Base-by-base conservation (phyloP, 2,329 filamentous ascomycete genomes). In the Coniochaeta ligniaria region DNA sequence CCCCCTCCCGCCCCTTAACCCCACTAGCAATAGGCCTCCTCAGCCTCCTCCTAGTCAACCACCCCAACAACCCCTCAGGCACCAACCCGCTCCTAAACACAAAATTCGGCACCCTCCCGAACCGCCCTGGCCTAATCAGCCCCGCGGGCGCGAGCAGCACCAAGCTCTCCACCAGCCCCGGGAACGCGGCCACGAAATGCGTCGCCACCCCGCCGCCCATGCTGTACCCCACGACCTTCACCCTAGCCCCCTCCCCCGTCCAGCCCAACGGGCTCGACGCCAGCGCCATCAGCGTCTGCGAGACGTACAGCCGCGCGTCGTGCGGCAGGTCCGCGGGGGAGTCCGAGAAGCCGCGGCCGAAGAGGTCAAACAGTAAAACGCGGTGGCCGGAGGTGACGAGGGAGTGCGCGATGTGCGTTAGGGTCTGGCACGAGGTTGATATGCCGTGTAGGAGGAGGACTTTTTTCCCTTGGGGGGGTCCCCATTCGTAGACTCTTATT, bases 361-460 rank as follows among this genome's bases (percentile, higher is more conserved):
- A 90, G 52, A 91, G 79, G 68, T 91, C 83, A 71, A 92, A 95
- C 4, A 95, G 78, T 85, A 96, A 87, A 14, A 96, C 91, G 47
- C 92, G 83, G 70, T 86, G 93, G 35, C 58, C 82, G 52, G 52
- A 63, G 43, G 82, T 78, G 2, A 83, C 90, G 24, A 96, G 79
- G 22, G 79, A 80, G 66, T 86, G 78, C 31, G 91, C 89, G 36
- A 96, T 73, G 52, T 81, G 82, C 28, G 82, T 81, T 17, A 95
- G 78, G 1, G 90, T 87, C 66, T 93, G 83, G 71, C 89, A 92
- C 0, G 91, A 89, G 0, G 91, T 96, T 63, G 87, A 91, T 70
- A 96, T 94, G 52, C 92, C 92, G 71, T 96, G 92, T 9, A 96
- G 79, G 36, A 96, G 80, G 17, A 96, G 74, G 5, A 95, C 86